These are phyloP conservation scores for Scheffersomyces amazonensis DNA, from an alignment of 805 yeast species.

Conservation along the genomic window DNA sequence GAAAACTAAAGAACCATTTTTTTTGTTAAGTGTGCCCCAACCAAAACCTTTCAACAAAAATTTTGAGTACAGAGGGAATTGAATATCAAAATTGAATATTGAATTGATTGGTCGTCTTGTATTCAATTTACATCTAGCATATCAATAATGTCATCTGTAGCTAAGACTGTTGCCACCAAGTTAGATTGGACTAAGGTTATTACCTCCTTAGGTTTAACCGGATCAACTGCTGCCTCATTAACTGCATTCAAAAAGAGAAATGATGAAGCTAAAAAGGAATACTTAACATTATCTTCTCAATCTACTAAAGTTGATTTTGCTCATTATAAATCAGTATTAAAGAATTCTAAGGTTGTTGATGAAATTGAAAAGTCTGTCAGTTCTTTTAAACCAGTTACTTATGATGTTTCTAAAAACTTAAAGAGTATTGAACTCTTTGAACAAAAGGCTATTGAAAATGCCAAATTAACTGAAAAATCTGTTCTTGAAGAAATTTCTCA, in stretches of 20 bases:
- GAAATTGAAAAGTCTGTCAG: constrained; percentile 77
- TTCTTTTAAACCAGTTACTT: constrained; percentile 76
- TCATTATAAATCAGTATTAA: constrained; percentile 74
- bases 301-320: constrained; percentile 77
- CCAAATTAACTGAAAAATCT: constrained; percentile 85
- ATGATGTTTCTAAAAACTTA: constrained; percentile 85
- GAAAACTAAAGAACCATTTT: no score
- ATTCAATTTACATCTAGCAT: constrained; percentile 1
- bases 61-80: no score
- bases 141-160: constrained; percentile 40
- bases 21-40: no score
- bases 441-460: constrained; percentile 93
- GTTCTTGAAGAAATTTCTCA: constrained; percentile 84
- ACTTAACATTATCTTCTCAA: constrained; percentile 68
- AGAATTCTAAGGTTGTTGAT: constrained; percentile 75
- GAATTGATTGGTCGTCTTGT: background rate
- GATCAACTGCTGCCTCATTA: constrained; percentile 84
- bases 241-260: constrained; percentile 96
- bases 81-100: no score
- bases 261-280: constrained; percentile 91
- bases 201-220: constrained; percentile 86
- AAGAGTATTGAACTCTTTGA: constrained; percentile 92
- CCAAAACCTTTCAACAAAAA: no score
- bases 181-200: constrained; percentile 94
- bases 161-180: constrained; percentile 72